phyloP scores from a whole-genome alignment of 176 grass and related monocot species.

The Microstegium vimineum region DNA sequence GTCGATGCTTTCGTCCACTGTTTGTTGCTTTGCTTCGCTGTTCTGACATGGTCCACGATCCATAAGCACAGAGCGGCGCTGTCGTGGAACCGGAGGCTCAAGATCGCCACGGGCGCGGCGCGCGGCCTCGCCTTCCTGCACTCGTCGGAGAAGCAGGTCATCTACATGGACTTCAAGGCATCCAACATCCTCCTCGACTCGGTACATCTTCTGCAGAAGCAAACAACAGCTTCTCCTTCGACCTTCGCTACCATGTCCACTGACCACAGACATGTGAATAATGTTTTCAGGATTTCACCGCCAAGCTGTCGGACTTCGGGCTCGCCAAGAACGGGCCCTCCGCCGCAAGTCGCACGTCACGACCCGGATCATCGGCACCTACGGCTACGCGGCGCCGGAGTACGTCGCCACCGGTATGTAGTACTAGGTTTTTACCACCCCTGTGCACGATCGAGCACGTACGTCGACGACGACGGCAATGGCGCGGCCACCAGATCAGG shows the following conservation, averaged over 20 bases:
- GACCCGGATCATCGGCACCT: conserved; percentile 76
- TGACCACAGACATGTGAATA: background rate
- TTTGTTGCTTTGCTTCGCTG: background rate
- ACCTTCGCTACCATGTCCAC: background rate
- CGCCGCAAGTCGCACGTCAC: conserved; percentile 62
- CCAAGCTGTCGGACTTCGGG: conserved; percentile 92
- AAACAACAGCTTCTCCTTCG: background rate
- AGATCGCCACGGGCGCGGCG: conserved; percentile 65
- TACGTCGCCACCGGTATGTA: conserved; percentile 75
- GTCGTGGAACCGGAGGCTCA: conserved; percentile 52
- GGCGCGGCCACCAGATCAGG: no score
- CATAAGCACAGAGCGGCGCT: background rate
- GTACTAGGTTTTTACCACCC: background rate
- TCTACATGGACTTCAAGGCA: conserved; percentile 81
- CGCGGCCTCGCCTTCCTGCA: conserved; percentile 68
- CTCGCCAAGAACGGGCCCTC: conserved; percentile 81
- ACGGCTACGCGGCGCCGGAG: conserved; percentile 93
- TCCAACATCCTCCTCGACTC: conserved; percentile 78
- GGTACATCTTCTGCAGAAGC: conserved; percentile 17
- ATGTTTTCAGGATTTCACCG: conserved; percentile 46
- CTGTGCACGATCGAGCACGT: background rate
- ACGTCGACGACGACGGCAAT: background rate
- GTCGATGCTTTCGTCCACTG: background rate
- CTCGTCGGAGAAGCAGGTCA: conserved; percentile 67
- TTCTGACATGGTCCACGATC: background rate